Conservation (phyloP, 2,329 filamentous ascomycete genomes). For the Aspergillus clavatus region DNA sequence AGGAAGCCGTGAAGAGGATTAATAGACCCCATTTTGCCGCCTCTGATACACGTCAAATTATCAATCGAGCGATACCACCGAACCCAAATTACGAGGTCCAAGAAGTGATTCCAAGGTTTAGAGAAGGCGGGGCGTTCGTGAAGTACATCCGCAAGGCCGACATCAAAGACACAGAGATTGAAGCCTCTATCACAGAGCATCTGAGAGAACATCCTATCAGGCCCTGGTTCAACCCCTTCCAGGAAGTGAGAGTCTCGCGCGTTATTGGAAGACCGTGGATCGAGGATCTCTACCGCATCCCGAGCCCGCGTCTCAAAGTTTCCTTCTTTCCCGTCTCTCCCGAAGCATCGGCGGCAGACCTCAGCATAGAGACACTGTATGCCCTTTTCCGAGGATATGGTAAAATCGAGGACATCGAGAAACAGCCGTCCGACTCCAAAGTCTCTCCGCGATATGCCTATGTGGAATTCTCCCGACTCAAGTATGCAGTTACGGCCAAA, state of each 20-base stretch:
- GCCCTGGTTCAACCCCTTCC: conserved; percentile 87
- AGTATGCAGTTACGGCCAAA: conserved; percentile 79
- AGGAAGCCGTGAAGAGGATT: conserved; percentile 48
- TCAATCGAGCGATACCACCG: conserved; percentile 59
- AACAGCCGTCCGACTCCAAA: conserved; percentile 82
- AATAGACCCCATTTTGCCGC: conserved; percentile 49
- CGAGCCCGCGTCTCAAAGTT: conserved; percentile 68
- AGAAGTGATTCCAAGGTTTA: conserved; percentile 76
- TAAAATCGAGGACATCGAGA: conserved; percentile 78
- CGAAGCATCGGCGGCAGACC: conserved; percentile 66
- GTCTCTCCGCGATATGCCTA: conserved; percentile 73
- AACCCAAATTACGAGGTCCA: conserved; percentile 64
- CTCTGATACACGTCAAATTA: conserved; percentile 52
- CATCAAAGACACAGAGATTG: conserved; percentile 51
- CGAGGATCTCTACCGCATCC: conserved; percentile 82
- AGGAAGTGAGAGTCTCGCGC: conserved; percentile 62
- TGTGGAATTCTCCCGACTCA: conserved; percentile 67
- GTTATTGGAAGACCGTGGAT: conserved; percentile 89
- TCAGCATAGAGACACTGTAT: conserved; percentile 83
- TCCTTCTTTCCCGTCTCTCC: conserved; percentile 75
- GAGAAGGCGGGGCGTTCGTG: conserved; percentile 90
- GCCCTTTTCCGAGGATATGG: conserved; percentile 84
- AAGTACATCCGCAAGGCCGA: conserved; percentile 63
- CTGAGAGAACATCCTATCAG: conserved; percentile 67
- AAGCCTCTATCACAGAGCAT: conserved; percentile 57